Evolutionary conservation across 1,284 basidiomycete genomes (phyloP), one percentile per base, ranked within the genome.

Genomic region (Ustilago loliicola): DNA sequence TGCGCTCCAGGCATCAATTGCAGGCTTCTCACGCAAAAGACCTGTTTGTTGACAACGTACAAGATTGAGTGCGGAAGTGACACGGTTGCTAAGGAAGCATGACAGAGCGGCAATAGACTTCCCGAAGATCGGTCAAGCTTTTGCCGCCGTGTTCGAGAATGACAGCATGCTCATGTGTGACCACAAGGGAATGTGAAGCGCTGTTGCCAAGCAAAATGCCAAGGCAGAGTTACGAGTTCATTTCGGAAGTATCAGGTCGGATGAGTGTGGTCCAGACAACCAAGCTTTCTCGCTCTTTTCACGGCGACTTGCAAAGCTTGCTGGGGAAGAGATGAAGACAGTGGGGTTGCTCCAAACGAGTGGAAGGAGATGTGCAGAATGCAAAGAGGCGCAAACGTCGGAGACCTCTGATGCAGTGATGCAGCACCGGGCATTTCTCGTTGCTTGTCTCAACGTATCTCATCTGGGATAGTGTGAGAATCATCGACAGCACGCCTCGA

Each of bases 181-280:
- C 25, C 10, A 7, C 15, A 13, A 27, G 11, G n/a, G 4, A 27
- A 27, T 2, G 48, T 50, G 45, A 21, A n/a, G 17, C 32, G n/a
- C 10, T 45, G 29, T 34, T 48, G 45, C 15, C 19, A 17, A 15
- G 47, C 50, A 21, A 42, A 29, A 15, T 21, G 59, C 34, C 27
- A 42, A 67, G 45, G 21, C 19, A 61, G 34, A 25, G 47, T 55
- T 32, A 25, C 17, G 25, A 47, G 30, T 64, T 67, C 61, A 72
- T 67, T 50, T 42, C 65, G 70, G 65, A 29, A 64, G 65, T 57
- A 61, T 63, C 65, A 59, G 6, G 11, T 58, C 64, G 65, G 61
- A 45, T 38, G 56, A 51, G 27, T 32, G 59, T 50, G 67, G 36
- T 70, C 58, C 61, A 56, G 56, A 25, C 52, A 45, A 4, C 9